phyloP scores from a whole-genome alignment of 306 rosid species.

The Astragalus membranaceus region DNA sequence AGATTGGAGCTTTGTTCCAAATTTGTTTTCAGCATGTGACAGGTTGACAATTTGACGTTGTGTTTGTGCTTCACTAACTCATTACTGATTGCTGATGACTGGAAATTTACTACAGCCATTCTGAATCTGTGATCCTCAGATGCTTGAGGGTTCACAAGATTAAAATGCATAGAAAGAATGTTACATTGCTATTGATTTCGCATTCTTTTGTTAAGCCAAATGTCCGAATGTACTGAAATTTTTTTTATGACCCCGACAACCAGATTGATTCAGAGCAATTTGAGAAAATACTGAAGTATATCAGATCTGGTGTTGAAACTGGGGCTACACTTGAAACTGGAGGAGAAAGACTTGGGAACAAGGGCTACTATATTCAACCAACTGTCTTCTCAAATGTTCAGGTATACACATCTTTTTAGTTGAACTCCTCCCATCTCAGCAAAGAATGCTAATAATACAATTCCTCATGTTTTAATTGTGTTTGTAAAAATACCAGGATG shows the following conservation, averaged over 20 bases:
- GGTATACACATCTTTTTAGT: constrained; percentile 36
- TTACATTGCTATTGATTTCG: not conserved
- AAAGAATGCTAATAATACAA: not conserved
- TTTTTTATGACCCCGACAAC: constrained; percentile 10
- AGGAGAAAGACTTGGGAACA: constrained; percentile 66
- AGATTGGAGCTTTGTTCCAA: not conserved
- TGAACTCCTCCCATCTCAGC: not conserved
- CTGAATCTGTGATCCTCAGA: not conserved
- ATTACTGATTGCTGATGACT: too few species aligned
- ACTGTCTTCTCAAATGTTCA: constrained; percentile 84
- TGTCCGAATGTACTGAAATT: constrained; percentile 7
- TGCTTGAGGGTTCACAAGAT: not conserved
- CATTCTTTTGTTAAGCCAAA: not conserved
- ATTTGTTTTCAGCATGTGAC: not conserved
- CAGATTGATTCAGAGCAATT: constrained; percentile 78
- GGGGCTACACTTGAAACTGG: constrained; percentile 91
- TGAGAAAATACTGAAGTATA: constrained; percentile 64
- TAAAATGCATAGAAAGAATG: constrained; percentile 2
- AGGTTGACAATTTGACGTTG: not conserved
- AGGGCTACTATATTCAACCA: constrained; percentile 78
- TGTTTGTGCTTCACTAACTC: not conserved
- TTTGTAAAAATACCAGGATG: constrained; percentile 47
- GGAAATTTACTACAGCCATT: not conserved
- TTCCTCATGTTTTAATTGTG: not conserved
- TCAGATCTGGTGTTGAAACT: constrained; percentile 55